Base-by-base conservation (phyloP, 192 early-diverging fungal genomes). In the Coemansia sp. region DNA sequence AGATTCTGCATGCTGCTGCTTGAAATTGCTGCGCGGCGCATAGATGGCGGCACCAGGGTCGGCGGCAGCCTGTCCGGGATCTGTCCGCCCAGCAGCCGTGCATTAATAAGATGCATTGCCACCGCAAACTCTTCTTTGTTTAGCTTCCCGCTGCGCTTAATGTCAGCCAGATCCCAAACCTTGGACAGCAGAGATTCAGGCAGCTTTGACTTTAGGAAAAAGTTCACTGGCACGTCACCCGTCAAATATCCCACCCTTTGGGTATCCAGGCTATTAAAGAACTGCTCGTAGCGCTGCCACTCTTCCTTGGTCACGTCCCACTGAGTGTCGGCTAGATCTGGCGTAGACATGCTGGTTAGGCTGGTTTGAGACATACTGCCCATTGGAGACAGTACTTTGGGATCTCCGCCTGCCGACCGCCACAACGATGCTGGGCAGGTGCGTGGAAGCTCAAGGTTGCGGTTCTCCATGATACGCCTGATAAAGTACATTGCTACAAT, bases 401-500 rank as follows among this genome's bases (percentile, higher is more conserved):
- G 77, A 42, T 65, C 76, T 61, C 54, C 84, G 14, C 76, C 76
- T 14, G 68, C 69, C 23, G 76, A 79, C 43, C 66, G 60, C 81
- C 60, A 88, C 44, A 86, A 60, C n/a, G 80, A 64, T 11, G 81
- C 64, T 10, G 95, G 90, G 15, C 93, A 69, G 6, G 69, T 52
- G 5, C 76, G 42, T 11, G 95, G 95, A n/a, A 95, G 75, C 21
- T 78, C 73, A 38, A 75, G 63, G 31, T 84, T 71, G 15, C 80
- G 80, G 28, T 87, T 88, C 48, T 88, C 83, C 84, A 92, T 92
- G 15, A 88, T 71, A 51, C 85, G 82, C 14, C 88, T 83, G 50
- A 98, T 87, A 55, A 91, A 87, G 60, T 85, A 83, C 93, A 98
- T 96, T 36, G 92, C 92, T 46, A 92, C 84, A 39, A 88, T 82